Conservation (phyloP, 176 grass and related monocot genomes). For the bread wheat (Triticum aestivum) region IWGSC_CS_RefSeq_v2.1 NC_057809.1:537895753-537896252, state of each 20-base stretch:
- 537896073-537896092: neutral
- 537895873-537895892: neutral
- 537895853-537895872: too few species aligned
- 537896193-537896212: neutral
- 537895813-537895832: too few species aligned
- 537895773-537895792: too few species aligned
- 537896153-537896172: neutral
- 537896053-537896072: slow-evolving; percentile 9
- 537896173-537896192: neutral
- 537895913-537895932: neutral
- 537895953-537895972: neutral
- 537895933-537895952: slow-evolving; percentile 31
- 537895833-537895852: too few species aligned
- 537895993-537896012: neutral
- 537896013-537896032: neutral
- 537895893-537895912: neutral
- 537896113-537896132: too few species aligned
- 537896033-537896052: neutral
- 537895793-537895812: too few species aligned
- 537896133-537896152: neutral
- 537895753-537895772: too few species aligned
- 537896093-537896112: neutral
- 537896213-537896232: neutral
- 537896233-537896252: neutral
- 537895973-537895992: neutral